These are phyloP conservation scores for Albophoma yamanashiensis DNA, from an alignment of 2,329 filamentous ascomycete species.

Conservation along the genomic window DNA sequence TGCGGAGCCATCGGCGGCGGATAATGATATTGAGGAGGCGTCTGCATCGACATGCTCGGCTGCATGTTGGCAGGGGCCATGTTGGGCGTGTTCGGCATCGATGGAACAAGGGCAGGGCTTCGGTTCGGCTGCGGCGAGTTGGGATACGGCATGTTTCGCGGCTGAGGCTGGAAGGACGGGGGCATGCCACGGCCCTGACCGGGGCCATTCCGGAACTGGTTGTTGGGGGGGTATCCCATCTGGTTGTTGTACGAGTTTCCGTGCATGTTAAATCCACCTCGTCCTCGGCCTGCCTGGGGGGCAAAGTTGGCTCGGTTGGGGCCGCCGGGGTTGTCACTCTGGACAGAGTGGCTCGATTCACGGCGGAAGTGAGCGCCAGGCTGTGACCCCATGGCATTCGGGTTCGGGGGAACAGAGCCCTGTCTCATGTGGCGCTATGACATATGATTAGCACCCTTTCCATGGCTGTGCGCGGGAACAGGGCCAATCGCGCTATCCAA, in stretches of 20 bases:
- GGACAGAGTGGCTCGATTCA: conserved; percentile 75
- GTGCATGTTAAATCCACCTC: conserved; percentile 35
- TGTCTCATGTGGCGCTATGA: conserved; percentile 59
- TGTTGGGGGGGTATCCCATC: conserved; percentile 32
- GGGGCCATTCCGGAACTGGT: conserved; percentile 28
- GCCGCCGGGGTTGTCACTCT: conserved; percentile 31
- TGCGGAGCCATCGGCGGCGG: conserved; percentile 44
- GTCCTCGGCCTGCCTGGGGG: conserved; percentile 37
- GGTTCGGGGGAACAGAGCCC: conserved; percentile 50
- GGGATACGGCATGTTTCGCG: conserved; percentile 33
- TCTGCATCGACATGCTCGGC: conserved; percentile 51
- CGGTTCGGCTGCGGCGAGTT: conserved; percentile 57
- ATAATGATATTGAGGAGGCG: conserved; percentile 51
- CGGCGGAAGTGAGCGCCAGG: conserved; percentile 67
- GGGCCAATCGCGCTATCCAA: background rate
- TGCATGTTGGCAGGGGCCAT: conserved; percentile 49
- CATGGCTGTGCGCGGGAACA: background rate
- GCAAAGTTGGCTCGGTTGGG: conserved; percentile 47
- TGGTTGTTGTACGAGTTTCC: conserved; percentile 33
- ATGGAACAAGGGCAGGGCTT: conserved; percentile 56
- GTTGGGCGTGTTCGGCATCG: conserved; percentile 59
- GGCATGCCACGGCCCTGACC: conserved; percentile 43
- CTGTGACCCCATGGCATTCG: conserved; percentile 50
- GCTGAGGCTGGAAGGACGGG: conserved; percentile 32
- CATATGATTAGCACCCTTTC: conserved; percentile 3